phyloP scores from a whole-genome alignment of 371 early-diverging fungal species.

The Rhizopus stolonifer region DNA sequence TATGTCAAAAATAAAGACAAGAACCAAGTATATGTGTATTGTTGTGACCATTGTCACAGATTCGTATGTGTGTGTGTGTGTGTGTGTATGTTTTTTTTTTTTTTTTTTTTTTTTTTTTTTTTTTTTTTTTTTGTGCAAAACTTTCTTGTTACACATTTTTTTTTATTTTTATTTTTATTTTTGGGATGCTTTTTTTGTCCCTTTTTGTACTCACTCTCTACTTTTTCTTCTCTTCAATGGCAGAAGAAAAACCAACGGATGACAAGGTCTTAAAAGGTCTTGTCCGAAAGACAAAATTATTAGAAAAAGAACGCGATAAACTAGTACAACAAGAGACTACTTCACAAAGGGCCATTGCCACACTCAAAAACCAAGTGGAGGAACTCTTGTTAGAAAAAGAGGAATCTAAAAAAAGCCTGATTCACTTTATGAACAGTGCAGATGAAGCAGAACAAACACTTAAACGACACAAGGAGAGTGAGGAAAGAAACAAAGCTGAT shows the following conservation, averaged over 20 bases:
- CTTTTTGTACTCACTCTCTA: too few relatives aligned
- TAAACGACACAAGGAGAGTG: constrained; percentile 25
- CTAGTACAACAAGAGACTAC: constrained; percentile 15
- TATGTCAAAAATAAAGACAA: too few relatives aligned
- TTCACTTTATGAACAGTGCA: constrained; percentile 41
- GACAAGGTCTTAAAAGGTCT: constrained; percentile 42
- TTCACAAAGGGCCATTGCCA: constrained; percentile 19
- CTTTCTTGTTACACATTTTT: too few relatives aligned
- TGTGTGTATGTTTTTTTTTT: too few relatives aligned
- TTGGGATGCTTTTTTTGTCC: too few relatives aligned
- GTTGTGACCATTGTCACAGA: too few relatives aligned
- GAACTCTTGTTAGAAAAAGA: constrained; percentile 45
- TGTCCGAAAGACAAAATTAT: constrained; percentile 36
- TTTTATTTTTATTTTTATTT: too few relatives aligned
- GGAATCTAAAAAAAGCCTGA: constrained; percentile 41
- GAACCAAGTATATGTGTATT: too few relatives aligned
- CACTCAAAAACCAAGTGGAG: constrained; percentile 43
- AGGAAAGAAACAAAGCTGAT: constrained; percentile 1
- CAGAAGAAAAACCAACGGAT: constrained; percentile 6
- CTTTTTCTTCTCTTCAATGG: too few relatives aligned
- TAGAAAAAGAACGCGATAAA: constrained; percentile 37
- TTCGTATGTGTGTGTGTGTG: too few relatives aligned
- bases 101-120: too few relatives aligned
- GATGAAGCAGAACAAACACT: constrained; percentile 29
- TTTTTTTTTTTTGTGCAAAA: too few relatives aligned